Evolutionary conservation across 352 stramenopile species (phyloP).

Genomic region (Detonula confervacea): DNA sequence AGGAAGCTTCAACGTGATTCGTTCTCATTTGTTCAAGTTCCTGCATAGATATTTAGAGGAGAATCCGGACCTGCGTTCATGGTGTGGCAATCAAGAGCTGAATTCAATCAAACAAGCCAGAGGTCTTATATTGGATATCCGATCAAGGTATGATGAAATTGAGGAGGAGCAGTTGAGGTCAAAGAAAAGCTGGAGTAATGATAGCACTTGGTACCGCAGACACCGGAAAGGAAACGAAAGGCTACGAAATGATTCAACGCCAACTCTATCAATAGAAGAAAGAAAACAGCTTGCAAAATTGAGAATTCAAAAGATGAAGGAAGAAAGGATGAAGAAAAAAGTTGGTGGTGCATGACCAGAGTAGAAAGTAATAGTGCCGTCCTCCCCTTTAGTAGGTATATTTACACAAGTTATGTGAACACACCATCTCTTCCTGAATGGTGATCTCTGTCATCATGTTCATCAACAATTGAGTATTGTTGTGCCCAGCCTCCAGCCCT

Average conservation of each 20-base stretch:
- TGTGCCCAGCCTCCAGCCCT: slow-evolving; percentile 43
- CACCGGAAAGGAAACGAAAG: slow-evolving; percentile 44
- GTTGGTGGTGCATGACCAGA: background rate
- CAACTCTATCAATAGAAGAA: slow-evolving; percentile 38
- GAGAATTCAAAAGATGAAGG: slow-evolving; percentile 43
- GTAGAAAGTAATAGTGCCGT: background rate
- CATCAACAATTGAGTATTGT: slow-evolving; percentile 50
- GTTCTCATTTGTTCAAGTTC: slow-evolving; percentile 81
- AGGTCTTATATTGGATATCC: slow-evolving; percentile 61
- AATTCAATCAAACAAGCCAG: slow-evolving; percentile 57
- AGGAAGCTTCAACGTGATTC: slow-evolving; percentile 64
- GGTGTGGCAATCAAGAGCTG: slow-evolving; percentile 46
- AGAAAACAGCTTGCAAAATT: slow-evolving; percentile 47
- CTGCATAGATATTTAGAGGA: slow-evolving; percentile 79
- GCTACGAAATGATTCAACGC: background rate
- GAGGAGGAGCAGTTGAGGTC: slow-evolving; percentile 55
- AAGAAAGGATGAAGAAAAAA: slow-evolving; percentile 26
- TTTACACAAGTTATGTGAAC: slow-evolving; percentile 27
- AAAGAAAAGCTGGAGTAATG: slow-evolving; percentile 46
- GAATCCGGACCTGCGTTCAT: slow-evolving; percentile 64
- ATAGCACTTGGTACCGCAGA: slow-evolving; percentile 77
- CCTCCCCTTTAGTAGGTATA: background rate
- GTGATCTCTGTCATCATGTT: slow-evolving; percentile 20
- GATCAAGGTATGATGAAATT: slow-evolving; percentile 57
- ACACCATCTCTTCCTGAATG: slow-evolving; percentile 21